A percentile compares a stretch with the other conserved stretches of the same genome.
Evolutionary conservation across 176 grass and related monocot species (phyloP).

Genomic region (Elaeis guineensis): DNA sequence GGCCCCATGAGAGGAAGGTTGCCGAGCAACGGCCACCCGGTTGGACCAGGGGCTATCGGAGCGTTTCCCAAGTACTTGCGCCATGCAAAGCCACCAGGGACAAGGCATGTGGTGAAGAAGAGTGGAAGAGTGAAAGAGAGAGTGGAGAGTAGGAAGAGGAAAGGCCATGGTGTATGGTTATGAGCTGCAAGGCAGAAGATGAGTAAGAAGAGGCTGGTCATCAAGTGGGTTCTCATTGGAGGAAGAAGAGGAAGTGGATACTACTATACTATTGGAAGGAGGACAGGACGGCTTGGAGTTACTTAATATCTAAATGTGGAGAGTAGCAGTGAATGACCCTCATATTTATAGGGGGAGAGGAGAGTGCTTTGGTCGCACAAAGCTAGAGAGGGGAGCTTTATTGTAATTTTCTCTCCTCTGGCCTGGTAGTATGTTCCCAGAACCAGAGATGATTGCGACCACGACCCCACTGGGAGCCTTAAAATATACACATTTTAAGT

Average conservation of each 20-base stretch:
- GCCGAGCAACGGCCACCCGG: constrained; percentile 31
- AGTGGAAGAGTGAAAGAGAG: constrained; percentile 1
- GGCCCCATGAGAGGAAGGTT: constrained; percentile 11
- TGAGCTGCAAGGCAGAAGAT: constrained; percentile 4
- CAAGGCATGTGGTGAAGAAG: not conserved
- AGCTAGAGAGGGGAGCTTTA: no score
- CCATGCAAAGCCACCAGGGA: constrained; percentile 19
- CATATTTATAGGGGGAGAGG: no score
- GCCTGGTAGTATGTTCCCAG: no score
- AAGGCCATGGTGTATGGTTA: constrained; percentile 4
- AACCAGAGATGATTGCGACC: no score
- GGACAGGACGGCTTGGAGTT: no score
- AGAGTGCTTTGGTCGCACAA: no score
- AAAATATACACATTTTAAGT: no score
- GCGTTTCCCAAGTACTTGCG: not conserved
- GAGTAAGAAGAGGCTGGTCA: constrained; percentile 6
- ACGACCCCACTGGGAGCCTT: no score
- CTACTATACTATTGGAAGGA: no score
- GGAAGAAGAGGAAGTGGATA: not conserved
- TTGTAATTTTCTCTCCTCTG: no score
- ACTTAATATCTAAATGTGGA: no score
- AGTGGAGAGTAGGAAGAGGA: constrained; percentile 6
- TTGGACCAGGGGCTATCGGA: constrained; percentile 5
- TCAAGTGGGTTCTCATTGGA: constrained; percentile 16
- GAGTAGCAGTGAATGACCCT: no score